phyloP scores from a whole-genome alignment of 345 rosid genomes.

The Litchi chinensis region DNA sequence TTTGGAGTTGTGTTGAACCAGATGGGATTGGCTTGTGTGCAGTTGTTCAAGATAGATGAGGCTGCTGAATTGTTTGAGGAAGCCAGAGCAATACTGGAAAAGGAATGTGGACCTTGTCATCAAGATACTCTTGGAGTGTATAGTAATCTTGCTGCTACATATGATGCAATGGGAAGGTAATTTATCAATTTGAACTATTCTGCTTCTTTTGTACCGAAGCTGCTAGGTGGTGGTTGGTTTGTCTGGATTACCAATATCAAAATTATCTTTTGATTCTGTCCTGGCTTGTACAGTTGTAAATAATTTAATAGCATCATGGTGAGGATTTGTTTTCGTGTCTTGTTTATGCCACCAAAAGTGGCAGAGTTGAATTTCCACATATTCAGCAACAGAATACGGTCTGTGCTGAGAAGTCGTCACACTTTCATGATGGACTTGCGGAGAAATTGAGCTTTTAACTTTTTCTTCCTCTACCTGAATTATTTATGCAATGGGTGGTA shows the following conservation, averaged over 20 bases:
- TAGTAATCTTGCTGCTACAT: constrained; percentile 98
- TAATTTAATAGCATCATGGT: neutral
- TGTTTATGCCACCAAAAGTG: neutral
- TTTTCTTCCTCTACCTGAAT: neutral
- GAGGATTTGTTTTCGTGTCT: constrained; percentile 1
- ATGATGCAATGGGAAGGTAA: constrained; percentile 99
- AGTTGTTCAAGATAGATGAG: constrained; percentile 94
- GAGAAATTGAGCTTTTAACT: neutral
- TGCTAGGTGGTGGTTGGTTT: constrained; percentile 1
- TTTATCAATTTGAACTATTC: constrained; percentile 6
- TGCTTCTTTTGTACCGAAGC: constrained; percentile 6
- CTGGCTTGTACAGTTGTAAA: constrained; percentile 10
- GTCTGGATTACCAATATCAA: neutral
- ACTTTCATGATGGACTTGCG: neutral
- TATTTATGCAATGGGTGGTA: neutral
- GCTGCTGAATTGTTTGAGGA: constrained; percentile 95
- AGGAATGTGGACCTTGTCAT: constrained; percentile 92
- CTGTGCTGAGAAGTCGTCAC: neutral
- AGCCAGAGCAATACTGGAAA: constrained; percentile 84
- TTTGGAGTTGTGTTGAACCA: constrained; percentile 97
- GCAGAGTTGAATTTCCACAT: neutral
- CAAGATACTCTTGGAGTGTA: constrained; percentile 97
- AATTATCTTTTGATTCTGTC: neutral
- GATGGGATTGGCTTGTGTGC: constrained; percentile 99
- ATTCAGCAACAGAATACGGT: neutral